phyloP scores from a whole-genome alignment of 2,329 filamentous ascomycete species.

The Trichoderma sp. region DNA sequence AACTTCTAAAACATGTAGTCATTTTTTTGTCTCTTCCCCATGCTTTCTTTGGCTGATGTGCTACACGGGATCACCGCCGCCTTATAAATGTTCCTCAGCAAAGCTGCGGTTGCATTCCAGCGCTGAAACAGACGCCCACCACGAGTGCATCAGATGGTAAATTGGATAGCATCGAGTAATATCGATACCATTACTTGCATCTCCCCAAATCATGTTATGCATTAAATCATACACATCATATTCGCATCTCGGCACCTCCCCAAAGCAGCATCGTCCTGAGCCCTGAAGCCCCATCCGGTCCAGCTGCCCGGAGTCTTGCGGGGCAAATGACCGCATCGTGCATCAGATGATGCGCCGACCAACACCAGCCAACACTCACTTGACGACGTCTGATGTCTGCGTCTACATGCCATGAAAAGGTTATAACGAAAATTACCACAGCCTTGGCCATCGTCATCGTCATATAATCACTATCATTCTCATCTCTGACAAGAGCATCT shows the following conservation, averaged over 20 bases:
- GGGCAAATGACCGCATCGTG: conserved; percentile 27
- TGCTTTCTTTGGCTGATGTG: background rate
- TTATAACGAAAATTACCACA: too few relatives aligned
- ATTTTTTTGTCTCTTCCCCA: background rate
- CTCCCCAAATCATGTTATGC: background rate
- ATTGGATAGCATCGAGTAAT: background rate
- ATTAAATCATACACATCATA: background rate
- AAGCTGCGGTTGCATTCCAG: background rate
- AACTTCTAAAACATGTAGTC: background rate
- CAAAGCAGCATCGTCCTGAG: background rate
- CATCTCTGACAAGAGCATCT: background rate
- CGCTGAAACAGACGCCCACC: background rate
- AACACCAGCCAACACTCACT: background rate
- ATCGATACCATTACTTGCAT: background rate
- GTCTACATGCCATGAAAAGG: background rate
- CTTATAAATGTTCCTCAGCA: background rate
- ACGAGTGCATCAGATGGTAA: background rate
- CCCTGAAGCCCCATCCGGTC: conserved; percentile 8
- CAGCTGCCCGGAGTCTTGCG: conserved; percentile 19
- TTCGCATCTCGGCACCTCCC: background rate
- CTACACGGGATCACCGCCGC: background rate
- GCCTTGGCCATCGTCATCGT: background rate
- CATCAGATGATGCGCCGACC: conserved; percentile 20
- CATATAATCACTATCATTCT: background rate
- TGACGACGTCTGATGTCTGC: background rate